Base-by-base conservation (phyloP, 768 basidiomycete genomes). In the Amanita molliuscula region DNA sequence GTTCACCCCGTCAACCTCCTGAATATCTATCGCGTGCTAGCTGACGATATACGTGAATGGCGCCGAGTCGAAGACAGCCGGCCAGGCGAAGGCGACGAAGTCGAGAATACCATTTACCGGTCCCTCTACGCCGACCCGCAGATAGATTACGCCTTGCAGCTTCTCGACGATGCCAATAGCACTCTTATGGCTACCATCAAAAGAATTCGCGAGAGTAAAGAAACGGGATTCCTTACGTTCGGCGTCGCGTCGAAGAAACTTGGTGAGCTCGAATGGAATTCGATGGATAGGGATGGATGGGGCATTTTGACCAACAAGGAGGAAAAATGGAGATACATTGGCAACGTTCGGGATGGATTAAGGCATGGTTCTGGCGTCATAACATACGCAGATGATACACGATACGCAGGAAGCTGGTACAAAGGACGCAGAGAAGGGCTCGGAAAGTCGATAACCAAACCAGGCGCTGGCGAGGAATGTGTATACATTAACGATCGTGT, bases 381-480 rank as follows among this genome's bases (percentile, higher is more conserved):
- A 26, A 54, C 55, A 15, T 56, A 56, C 21, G 53, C 44, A 15
- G 53, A 52, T 23, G 53, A 43, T 7, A 46, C 55, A 9, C 41
- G 50, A 3, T 56, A 56, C 29, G 43, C 53, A 7, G 55, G 55
- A 38, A 53, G 47, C 34, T 56, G 55, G 55, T 54, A 42, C 47
- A 25, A 51, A 11, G 53, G 51, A 31, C 21, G 26, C 37, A 31
- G 55, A 18, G 51, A 56, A 18, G 55, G 55, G 6, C 31, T 46
- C 9, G 53, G 53, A 20, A 54, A 46, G 45, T 11, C 52, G 25
- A 40, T 47, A 18, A 35, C 43, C 35, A 50, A 52, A 13, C 37
- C 34, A 13, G 34, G 25, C 29, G 20, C 34, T 16, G 34, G 28
- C 21, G 31, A 21, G 18, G 50, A 51, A 34, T 45, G 45, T 10